Conservation (phyloP, 148 eudicot species). For the Silene latifolia region DNA sequence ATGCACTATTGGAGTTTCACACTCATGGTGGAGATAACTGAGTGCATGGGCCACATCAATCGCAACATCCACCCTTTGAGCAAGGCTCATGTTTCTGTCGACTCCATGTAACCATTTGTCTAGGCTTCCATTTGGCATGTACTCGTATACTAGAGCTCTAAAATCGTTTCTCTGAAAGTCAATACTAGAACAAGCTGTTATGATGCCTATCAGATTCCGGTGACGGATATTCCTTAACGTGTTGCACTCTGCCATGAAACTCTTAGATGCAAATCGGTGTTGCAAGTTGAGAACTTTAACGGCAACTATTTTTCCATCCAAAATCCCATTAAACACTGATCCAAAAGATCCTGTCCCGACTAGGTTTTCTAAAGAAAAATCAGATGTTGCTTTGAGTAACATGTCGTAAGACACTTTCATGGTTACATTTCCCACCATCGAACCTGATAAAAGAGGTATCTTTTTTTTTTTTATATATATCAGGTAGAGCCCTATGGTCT, state of each 20-base stretch:
- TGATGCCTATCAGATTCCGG: neutral
- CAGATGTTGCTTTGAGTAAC: conserved; percentile 19
- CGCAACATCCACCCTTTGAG: neutral
- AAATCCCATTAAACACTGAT: conserved; percentile 3
- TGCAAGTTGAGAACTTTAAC: neutral
- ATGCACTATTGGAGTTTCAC: neutral
- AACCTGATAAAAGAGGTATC: neutral
- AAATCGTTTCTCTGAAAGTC: neutral
- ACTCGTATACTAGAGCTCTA: neutral
- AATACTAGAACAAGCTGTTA: neutral
- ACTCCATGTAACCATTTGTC: conserved; percentile 23
- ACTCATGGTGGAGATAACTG: neutral
- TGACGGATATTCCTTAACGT: conserved; percentile 10
- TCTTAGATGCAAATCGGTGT: neutral
- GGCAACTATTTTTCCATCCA: neutral
- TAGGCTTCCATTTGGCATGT: conserved; percentile 22
- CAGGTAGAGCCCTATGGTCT: conserved; percentile 2
- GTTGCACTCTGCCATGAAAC: conserved; percentile 29
- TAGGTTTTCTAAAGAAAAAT: conserved; percentile 21
- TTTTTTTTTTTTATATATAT: neutral
- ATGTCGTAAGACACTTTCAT: conserved; percentile 3
- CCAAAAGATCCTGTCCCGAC: conserved; percentile 20
- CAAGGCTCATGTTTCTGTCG: neutral
- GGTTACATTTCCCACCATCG: neutral
- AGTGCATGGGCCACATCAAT: neutral